Evolutionary conservation across 495 filamentous ascomycete genomes (phyloP).

Genomic region (Apiosordaria backusii): DNA sequence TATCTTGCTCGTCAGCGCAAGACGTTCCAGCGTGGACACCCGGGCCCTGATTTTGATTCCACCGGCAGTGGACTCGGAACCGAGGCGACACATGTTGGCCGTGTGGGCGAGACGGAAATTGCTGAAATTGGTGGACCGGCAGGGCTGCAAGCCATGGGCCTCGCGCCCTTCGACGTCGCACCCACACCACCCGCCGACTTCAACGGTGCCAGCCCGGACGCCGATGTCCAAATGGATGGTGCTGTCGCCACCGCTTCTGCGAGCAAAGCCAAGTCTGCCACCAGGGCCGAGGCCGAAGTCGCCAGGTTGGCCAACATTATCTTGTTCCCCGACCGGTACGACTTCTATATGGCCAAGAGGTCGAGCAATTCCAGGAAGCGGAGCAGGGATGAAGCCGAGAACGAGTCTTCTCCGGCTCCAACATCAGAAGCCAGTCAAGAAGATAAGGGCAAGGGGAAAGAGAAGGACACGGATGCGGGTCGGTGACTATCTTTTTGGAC

Average conservation of each 20-base stretch:
- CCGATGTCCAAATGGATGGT: slow-evolving; percentile 26
- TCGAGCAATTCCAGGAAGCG: slow-evolving; percentile 22
- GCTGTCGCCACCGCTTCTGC: slow-evolving; percentile 11
- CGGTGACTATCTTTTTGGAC: neutral
- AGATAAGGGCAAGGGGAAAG: slow-evolving; percentile 10
- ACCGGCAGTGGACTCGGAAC: slow-evolving; percentile 46
- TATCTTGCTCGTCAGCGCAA: slow-evolving; percentile 76
- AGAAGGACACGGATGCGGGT: slow-evolving; percentile 5
- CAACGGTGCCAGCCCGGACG: slow-evolving; percentile 8
- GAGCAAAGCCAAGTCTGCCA: slow-evolving; percentile 20
- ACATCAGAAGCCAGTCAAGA: neutral
- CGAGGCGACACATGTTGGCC: slow-evolving; percentile 44
- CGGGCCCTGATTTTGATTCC: slow-evolving; percentile 67
- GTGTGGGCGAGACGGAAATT: slow-evolving; percentile 45
- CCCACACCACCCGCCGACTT: slow-evolving; percentile 23
- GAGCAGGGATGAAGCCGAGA: slow-evolving; percentile 3
- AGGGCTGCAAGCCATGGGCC: slow-evolving; percentile 46
- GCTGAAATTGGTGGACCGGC: slow-evolving; percentile 45
- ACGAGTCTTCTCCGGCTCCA: neutral
- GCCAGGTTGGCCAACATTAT: slow-evolving; percentile 50
- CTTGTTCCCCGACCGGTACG: slow-evolving; percentile 48
- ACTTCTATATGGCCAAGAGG: slow-evolving; percentile 47
- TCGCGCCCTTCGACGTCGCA: slow-evolving; percentile 44
- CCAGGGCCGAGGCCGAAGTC: slow-evolving; percentile 44
- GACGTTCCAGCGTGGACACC: slow-evolving; percentile 61